phyloP scores from a whole-genome alignment of 257 asterid genomes.

The Lycium barbarum region DNA sequence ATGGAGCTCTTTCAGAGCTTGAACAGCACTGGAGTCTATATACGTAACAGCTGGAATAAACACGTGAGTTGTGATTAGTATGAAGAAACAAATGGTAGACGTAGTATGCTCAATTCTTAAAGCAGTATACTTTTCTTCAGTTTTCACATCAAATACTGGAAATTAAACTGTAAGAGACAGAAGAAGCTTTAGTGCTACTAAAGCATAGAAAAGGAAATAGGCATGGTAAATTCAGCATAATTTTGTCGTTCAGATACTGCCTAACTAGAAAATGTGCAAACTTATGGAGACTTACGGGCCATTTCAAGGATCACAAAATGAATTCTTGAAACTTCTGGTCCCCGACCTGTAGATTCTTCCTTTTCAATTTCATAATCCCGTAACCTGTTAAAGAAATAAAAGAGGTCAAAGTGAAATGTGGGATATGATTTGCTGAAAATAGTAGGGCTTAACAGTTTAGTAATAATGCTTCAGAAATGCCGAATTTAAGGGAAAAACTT shows the following conservation, averaged over 20 bases:
- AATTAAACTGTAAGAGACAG: background rate
- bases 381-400: constrained; percentile 59
- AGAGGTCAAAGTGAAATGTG: background rate
- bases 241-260: background rate
- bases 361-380: constrained; percentile 83
- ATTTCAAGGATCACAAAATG: constrained; percentile 86
- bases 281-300: constrained; percentile 82
- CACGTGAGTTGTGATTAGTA: background rate
- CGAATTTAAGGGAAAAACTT: background rate
- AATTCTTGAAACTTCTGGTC: constrained; percentile 84
- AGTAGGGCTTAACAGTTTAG: constrained; percentile 13
- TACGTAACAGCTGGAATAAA: constrained; percentile 83
- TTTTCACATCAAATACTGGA: constrained; percentile 8
- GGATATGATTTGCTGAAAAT: constrained; percentile 25
- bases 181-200: background rate
- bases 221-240: background rate
- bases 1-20: constrained; percentile 85
- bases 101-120: background rate
- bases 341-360: constrained; percentile 68
- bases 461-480: constrained; percentile 27
- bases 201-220: background rate
- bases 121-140: background rate
- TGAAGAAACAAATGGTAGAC: background rate
- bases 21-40: constrained; percentile 94
- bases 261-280: background rate